These are phyloP conservation scores for Letharia columbiana DNA, from an alignment of 495 filamentous ascomycete species.

Conservation along the genomic window DNA sequence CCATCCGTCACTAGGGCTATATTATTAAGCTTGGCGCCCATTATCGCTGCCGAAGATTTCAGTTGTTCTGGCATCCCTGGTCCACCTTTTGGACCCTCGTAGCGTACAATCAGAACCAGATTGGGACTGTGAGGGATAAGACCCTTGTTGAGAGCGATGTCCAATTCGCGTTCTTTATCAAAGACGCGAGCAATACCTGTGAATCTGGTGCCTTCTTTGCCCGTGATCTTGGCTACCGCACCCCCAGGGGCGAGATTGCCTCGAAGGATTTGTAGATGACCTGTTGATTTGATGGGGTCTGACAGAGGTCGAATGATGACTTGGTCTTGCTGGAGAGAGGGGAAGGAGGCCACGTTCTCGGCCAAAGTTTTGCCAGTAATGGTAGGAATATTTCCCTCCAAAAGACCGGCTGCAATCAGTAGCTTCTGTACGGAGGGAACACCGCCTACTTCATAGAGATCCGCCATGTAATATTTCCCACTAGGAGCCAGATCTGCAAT, in stretches of 20 bases:
- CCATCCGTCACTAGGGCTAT: conserved; percentile 93
- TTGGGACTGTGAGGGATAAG: conserved; percentile 69
- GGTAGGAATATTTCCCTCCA: conserved; percentile 80
- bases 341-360: conserved; percentile 77
- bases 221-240: conserved; percentile 95
- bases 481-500: conserved; percentile 87
- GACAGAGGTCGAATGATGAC: conserved; percentile 73
- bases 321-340: conserved; percentile 71
- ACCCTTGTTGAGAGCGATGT: conserved; percentile 63
- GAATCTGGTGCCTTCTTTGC: conserved; percentile 83
- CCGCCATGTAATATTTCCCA: conserved; percentile 86
- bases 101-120: conserved; percentile 86
- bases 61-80: conserved; percentile 99
- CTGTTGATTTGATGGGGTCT: conserved; percentile 79
- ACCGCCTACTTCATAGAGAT: conserved; percentile 89
- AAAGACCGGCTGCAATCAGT: conserved; percentile 68
- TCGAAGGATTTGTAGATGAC: conserved; percentile 81
- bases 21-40: conserved; percentile 84
- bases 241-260: conserved; percentile 90
- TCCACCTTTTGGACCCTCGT: conserved; percentile 91
- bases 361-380: conserved; percentile 86
- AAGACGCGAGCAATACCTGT: conserved; percentile 81
- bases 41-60: conserved; percentile 78
- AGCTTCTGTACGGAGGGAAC: conserved; percentile 88
- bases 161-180: conserved; percentile 75